Conservation (phyloP, 2,329 filamentous ascomycete genomes). For the Botryotinia calthae region DNA sequence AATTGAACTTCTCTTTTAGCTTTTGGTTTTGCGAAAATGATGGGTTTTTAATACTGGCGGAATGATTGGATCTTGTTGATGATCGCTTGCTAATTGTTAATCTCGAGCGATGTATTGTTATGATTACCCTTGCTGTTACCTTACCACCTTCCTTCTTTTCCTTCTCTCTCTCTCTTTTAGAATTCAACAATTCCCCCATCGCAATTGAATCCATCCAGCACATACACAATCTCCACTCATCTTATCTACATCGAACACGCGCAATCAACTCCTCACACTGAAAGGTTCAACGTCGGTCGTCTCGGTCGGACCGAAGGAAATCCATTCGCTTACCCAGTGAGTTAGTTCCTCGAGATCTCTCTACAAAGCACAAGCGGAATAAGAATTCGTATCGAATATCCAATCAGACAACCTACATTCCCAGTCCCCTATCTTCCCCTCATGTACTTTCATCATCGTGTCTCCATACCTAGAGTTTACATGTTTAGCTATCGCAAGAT, state of each 20-base stretch:
- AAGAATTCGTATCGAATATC: background rate
- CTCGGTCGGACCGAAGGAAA: background rate
- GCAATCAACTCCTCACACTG: too few species aligned
- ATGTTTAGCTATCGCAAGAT: background rate
- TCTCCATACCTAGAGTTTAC: background rate
- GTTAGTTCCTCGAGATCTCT: background rate
- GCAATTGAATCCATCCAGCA: background rate
- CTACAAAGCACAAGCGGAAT: background rate
- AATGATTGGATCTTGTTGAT: background rate
- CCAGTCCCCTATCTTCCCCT: background rate
- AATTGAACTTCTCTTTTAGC: background rate
- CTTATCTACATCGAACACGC: background rate
- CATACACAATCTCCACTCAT: background rate
- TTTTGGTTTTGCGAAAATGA: background rate
- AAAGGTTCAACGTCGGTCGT: background rate
- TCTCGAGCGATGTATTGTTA: background rate
- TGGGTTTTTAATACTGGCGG: background rate
- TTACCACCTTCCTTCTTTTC: background rate
- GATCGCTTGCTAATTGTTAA: background rate
- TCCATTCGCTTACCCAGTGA: background rate
- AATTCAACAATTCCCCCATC: background rate
- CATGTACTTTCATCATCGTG: background rate
- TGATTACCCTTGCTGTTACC: background rate
- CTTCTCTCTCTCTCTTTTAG: background rate
- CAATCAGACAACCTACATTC: background rate